These are phyloP conservation scores for Candida chilensis DNA, from an alignment of 805 yeast genomes.

Conservation along the genomic window DNA sequence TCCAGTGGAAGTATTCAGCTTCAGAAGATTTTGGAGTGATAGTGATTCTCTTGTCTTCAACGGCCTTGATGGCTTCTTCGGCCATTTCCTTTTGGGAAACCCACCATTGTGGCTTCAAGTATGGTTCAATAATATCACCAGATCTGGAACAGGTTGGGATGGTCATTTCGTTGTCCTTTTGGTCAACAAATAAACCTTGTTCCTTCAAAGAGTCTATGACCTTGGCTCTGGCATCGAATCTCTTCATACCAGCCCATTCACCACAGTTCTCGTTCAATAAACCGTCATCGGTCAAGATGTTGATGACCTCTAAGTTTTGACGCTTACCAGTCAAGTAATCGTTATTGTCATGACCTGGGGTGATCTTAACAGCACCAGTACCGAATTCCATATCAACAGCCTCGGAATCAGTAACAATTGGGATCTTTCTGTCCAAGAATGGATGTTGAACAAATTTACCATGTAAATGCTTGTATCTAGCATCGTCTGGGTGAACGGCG, in stretches of 20 bases:
- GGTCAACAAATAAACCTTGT: conserved; percentile 70
- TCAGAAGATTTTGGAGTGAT: conserved; percentile 87
- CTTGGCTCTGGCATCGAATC: conserved; percentile 85
- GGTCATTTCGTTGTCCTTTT: conserved; percentile 91
- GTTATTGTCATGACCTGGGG: conserved; percentile 97
- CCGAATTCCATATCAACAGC: conserved; percentile 99
- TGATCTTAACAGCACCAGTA: conserved; percentile 99
- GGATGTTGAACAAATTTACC: conserved; percentile 92
- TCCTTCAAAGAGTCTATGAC: conserved; percentile 77
- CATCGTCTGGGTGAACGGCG: conserved; percentile 95
- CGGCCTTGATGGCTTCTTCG: conserved; percentile 75
- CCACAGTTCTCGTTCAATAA: conserved; percentile 87
- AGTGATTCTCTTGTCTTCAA: conserved; percentile 68
- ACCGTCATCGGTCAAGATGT: conserved; percentile 91
- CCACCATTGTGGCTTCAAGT: conserved; percentile 99
- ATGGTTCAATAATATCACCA: conserved; percentile 94
- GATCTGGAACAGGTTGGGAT: conserved; percentile 93
- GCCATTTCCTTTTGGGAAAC: conserved; percentile 89
- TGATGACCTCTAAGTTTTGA: conserved; percentile 78
- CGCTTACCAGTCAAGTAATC: conserved; percentile 97
- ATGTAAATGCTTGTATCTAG: conserved; percentile 87
- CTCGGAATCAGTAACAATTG: conserved; percentile 82
- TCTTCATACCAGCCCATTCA: conserved; percentile 81
- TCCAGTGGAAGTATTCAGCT: conserved; percentile 91
- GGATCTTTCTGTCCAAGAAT: conserved; percentile 73